Base-by-base conservation (phyloP, 2,329 filamentous ascomycete genomes). In the Verticillium zaregamsianum region DNA sequence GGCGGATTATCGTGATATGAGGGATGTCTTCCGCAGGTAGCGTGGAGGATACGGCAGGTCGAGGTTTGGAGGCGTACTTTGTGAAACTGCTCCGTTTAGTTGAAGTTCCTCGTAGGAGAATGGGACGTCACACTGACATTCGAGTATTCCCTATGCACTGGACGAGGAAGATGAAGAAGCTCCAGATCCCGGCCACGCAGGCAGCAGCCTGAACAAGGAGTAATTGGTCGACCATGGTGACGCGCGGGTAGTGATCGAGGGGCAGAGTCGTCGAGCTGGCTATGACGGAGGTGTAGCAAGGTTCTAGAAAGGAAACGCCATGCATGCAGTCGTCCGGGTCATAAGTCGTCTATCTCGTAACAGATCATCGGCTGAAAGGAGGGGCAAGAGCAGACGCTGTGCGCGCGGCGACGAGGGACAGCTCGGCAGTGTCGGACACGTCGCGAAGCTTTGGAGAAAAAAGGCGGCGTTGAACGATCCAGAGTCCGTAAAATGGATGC, bases 1-100 rank as follows among this genome's bases (percentile, higher is more conserved):
- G 96, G 2, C 95, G 90, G 67, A 99, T 93, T 64, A 97, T 84
- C 35, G 95, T 98, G 69, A 99, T 84, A 77, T 92, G 88, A 17
- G 93, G 94, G 3, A 92, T 80, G 45, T 87, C 77, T 66, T 83
- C 73, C 49, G 77, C 70, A 4, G 76, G 74, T 1, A 88, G 75
- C 0, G 73, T 74, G 2, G 85, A 76, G 3, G 86, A 86, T 17
- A 83, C 71, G 5, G 85, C 78, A 6, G 79, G 74, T n/a, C 72
- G 70, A 2, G 82, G 82, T 3, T 75, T 77, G 2, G 73, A 75
- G 0, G 84, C 84, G 71, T 84, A 86, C 68, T 81, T 73, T 52
- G 79, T 80, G 68, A 85, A 84, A 64, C 86, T 79, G 58, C 1
- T 35, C 20, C 11, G 45, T 49, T 49, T 9, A 49, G 37, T 5